Percentiles rank a stretch among this genome's conserved stretches.
Conservation (phyloP, 352 stramenopile genomes). For the Globisporangium canariense region DNA sequence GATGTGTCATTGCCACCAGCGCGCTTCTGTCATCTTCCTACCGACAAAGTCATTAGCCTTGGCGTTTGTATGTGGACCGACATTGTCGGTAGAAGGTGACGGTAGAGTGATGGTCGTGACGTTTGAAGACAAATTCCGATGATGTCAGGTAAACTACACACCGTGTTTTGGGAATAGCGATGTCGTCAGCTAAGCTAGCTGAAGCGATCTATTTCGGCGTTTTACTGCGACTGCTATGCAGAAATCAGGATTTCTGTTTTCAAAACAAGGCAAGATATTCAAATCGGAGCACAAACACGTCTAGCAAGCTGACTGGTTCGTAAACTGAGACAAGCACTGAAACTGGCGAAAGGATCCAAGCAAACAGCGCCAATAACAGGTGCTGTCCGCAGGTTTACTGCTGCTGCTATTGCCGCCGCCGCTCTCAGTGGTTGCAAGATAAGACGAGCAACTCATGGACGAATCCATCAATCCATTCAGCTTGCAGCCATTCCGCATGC, state of each 20-base stretch:
- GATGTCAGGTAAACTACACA: neutral
- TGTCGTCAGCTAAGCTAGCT: neutral
- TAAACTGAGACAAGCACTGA: neutral
- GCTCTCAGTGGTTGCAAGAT: neutral
- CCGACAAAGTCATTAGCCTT: neutral
- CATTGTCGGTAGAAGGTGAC: neutral
- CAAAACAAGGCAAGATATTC: neutral
- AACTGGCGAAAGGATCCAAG: slow-evolving; percentile 3
- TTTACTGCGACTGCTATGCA: neutral
- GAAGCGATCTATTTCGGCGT: neutral
- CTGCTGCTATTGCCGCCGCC: neutral
- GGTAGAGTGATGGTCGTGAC: slow-evolving; percentile 6
- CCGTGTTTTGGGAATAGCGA: neutral
- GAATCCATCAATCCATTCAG: neutral
- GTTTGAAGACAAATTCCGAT: slow-evolving; percentile 1
- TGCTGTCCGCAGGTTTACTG: neutral
- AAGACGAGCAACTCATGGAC: neutral
- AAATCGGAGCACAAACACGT: neutral
- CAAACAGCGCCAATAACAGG: neutral
- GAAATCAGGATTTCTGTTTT: neutral
- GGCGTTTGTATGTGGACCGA: neutral
- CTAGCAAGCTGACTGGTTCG: neutral
- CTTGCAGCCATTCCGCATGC: neutral
- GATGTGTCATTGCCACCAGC: slow-evolving; percentile 3
- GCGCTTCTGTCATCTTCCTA: neutral